Evolutionary conservation across 345 rosid genomes (phyloP), one percentile per base, ranked within the genome.

Genomic region (Rhodamnia rubescens): DNA sequence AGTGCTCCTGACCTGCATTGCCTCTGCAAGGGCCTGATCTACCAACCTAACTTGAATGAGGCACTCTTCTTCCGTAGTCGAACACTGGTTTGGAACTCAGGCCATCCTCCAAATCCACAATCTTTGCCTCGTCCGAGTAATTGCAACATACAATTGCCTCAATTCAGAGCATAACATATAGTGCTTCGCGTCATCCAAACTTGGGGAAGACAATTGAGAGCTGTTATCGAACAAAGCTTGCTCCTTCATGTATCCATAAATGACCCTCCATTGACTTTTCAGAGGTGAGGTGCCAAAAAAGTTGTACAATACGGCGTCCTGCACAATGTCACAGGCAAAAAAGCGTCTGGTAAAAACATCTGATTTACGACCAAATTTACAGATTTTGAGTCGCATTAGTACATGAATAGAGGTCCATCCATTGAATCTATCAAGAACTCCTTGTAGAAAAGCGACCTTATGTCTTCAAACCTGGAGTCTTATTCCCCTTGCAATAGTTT

Each of bases 81-180:
- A 87, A 3, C 81, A 92, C 54, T 11, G 94, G 92, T 51, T 86
- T 82, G 0, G 90, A 85, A 55, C 26, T 91, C 83, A 80, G 84
- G 1, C 29, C 27, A 58, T 87, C 89, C 85, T 93, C 96, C 92
- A 90, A 26, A 92, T 89, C 94, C 94, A 92, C 75, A 92, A 85
- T 50, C 96, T 87, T 80, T 92, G 95, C 84, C 91, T 87, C 6
- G 95, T 92, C 8, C 93, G 90, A 44, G 96, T 91, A 56, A 93
- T 89, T 9, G 94, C 89, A 21, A 87, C 88, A 0, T 85, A 87
- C 69, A 87, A 74, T 55, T 81, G 85, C 20, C 85, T 87, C 83
- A 84, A 81, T 87, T 93, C 96, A 36, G 92, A 90, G 85, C 91
- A 92, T 69, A 92, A 52, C 59, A 90, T 49, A 81, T 88, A 86